A percentile compares a stretch with the other conserved stretches of the same genome.
Conservation (phyloP, 257 asterid genomes). For the Coffea eugenioides region DNA sequence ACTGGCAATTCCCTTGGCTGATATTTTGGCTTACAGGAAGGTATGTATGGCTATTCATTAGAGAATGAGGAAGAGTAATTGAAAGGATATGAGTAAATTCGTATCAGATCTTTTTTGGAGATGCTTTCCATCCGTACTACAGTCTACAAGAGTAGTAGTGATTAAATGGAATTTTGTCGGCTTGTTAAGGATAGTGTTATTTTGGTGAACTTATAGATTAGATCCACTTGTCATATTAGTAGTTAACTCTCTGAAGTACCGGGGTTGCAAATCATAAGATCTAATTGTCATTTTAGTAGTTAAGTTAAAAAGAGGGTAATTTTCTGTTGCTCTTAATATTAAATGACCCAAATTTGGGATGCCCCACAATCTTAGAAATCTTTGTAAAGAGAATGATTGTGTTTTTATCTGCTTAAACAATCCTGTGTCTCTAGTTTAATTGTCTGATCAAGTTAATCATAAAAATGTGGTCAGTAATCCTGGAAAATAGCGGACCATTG, state of each 20-base stretch:
- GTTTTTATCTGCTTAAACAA: no score
- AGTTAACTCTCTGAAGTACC: no score
- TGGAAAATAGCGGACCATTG: no score
- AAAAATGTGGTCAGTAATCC: not conserved
- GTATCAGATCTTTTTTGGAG: not conserved
- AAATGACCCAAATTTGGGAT: no score
- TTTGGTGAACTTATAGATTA: not conserved
- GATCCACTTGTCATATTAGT: not conserved
- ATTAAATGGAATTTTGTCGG: not conserved
- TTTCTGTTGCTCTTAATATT: no score
- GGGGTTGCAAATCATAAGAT: no score
- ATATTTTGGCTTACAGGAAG: conserved; percentile 95
- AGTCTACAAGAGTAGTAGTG: not conserved
- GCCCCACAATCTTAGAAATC: not conserved
- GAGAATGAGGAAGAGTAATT: not conserved
- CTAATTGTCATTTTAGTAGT: no score
- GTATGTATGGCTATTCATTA: conserved; percentile 30
- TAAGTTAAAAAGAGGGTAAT: no score
- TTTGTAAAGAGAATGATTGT: no score
- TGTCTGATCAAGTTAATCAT: not conserved
- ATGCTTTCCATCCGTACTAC: not conserved
- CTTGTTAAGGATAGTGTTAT: not conserved
- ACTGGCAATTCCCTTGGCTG: conserved; percentile 77
- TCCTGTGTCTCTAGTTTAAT: no score
- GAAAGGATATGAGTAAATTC: not conserved